Base-by-base conservation (phyloP, 257 asterid genomes). In the Agastache rugosa region DNA sequence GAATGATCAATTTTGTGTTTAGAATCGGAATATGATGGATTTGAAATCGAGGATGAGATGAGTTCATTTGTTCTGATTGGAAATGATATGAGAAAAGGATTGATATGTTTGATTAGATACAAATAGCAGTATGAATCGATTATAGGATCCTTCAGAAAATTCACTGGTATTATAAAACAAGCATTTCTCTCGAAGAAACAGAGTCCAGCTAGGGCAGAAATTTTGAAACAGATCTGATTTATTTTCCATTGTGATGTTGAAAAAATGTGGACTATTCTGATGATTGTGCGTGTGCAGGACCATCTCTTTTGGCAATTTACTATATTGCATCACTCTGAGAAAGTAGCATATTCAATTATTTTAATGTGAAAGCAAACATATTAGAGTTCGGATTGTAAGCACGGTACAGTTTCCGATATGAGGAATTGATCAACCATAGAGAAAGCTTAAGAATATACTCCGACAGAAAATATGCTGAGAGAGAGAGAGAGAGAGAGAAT, bases 171-270 rank as follows among this genome's bases (percentile, higher is more conserved):
- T 8, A 22, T 45, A 35, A 3, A 61, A 35, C 22, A 60, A 48
- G n/a, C 50, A 50, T 50, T 71, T 60, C 70, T 31, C 50, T 67
- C 8, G 20, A 23, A 19, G 27, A 66, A 45, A 48, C 39, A 56
- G 51, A 72, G 37, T 39, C 25, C 16, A 58, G 63, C 66, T 59
- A 48, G 69, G 45, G 60, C 58, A 58, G 60, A 25, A n/a, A 56
- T 47, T 25, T 37, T 58, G 72, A 39, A 68, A 27, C 63, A 64
- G 80, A 80, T 80, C 84, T 80, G 81, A 65, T 5, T 45, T 69
- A 35, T 65, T 58, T 71, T 8, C 59, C 4, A 8, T 53, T 53
- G 54, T 12, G 16, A 50, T 67, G 56, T 48, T 27, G 25, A 59
- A 3, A 68, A 29, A 25, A 25, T 29, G 19, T 41, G 27, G 53